These are phyloP conservation scores for Ilyonectria robusta DNA, from an alignment of 2,329 filamentous ascomycete species.

Conservation along the genomic window DNA sequence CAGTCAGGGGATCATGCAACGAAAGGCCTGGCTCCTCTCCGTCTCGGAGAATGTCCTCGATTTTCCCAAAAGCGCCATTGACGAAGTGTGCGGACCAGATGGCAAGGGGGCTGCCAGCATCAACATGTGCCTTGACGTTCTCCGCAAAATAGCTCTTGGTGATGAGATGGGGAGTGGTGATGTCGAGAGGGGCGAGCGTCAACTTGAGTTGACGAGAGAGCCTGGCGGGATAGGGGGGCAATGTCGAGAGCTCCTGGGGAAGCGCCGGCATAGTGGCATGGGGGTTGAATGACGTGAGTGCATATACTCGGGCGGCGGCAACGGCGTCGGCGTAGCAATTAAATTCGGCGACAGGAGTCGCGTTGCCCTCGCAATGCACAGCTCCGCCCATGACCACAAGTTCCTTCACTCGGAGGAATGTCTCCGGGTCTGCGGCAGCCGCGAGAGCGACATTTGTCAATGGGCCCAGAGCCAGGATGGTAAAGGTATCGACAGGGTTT, in stretches of 20 bases:
- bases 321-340: slow-evolving; percentile 93
- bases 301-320: slow-evolving; percentile 82
- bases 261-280: slow-evolving; percentile 84
- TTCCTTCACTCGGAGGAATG: slow-evolving; percentile 90
- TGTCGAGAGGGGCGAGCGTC: slow-evolving; percentile 82
- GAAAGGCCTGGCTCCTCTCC: slow-evolving; percentile 72
- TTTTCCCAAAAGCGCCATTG: slow-evolving; percentile 77
- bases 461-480: slow-evolving; percentile 91
- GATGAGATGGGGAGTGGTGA: slow-evolving; percentile 80
- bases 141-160: slow-evolving; percentile 71
- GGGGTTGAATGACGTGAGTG: slow-evolving; percentile 81
- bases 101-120: slow-evolving; percentile 79
- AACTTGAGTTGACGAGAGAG: slow-evolving; percentile 76
- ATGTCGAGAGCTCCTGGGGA: slow-evolving; percentile 62
- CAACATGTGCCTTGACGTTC: slow-evolving; percentile 68
- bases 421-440: slow-evolving; percentile 88
- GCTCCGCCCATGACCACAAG: slow-evolving; percentile 96
- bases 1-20: slow-evolving; percentile 83
- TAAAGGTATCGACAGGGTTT: slow-evolving; percentile 86
- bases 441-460: slow-evolving; percentile 95
- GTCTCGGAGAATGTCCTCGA: slow-evolving; percentile 73
- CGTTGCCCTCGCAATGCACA: slow-evolving; percentile 84
- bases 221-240: slow-evolving; percentile 74
- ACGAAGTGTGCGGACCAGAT: slow-evolving; percentile 82
- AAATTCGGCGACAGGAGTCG: slow-evolving; percentile 90